Conservation (phyloP, 225 moss, liverwort and hornwort species). For the Marchantia paleacea region DNA sequence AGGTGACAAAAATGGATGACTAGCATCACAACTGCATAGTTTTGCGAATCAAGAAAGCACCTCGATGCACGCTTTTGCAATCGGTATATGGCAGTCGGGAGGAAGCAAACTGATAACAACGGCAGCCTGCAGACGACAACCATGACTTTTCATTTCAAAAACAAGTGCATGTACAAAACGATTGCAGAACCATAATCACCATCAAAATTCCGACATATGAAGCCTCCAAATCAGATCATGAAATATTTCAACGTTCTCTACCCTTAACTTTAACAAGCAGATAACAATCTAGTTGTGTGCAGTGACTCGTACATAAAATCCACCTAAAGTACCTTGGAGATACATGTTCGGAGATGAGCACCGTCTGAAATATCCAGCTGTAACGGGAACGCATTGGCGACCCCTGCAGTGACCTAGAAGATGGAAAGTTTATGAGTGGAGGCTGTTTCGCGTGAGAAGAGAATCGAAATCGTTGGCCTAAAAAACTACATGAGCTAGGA, state of each 20-base stretch:
- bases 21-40: no score
- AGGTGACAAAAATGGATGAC: no score
- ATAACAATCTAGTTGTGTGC: not conserved
- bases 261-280: not conserved
- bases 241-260: not conserved
- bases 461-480: not conserved
- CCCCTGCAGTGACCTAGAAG: constrained; percentile 64
- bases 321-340: constrained; percentile 55
- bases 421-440: not conserved
- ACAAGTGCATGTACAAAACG: not conserved
- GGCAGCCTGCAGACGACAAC: constrained; percentile 48
- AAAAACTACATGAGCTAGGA: not conserved
- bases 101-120: constrained; percentile 91
- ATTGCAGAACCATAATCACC: not conserved
- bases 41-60: constrained; percentile 27
- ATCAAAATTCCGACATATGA: not conserved
- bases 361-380: constrained; percentile 65
- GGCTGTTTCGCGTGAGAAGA: not conserved
- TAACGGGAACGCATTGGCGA: constrained; percentile 58
- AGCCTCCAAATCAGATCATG: not conserved
- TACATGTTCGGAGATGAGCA: constrained; percentile 48
- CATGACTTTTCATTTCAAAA: no score
- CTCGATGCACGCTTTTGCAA: constrained; percentile 83
- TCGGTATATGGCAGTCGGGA: constrained; percentile 67
- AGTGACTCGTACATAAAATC: not conserved